Conservation (phyloP, 495 filamentous ascomycete species). For the Penicillium psychrofluorescens region DNA sequence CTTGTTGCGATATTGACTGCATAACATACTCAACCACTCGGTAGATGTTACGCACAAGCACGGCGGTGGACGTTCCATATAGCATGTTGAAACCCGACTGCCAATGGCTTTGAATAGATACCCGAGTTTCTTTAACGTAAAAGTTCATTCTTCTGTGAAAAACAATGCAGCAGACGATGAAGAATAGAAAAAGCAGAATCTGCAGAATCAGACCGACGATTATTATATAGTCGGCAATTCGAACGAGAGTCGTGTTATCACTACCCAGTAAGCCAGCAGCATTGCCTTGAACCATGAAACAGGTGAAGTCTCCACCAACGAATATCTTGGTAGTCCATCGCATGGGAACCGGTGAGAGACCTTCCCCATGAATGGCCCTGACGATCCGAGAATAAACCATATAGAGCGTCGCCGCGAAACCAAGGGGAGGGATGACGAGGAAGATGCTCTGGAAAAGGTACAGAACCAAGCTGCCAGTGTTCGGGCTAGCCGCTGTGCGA, state of each 20-base stretch:
- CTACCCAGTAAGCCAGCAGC: too few relatives aligned
- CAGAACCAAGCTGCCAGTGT: constrained; percentile 12
- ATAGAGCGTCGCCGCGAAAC: constrained; percentile 46
- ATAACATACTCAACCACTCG: constrained; percentile 51
- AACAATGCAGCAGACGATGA: too few relatives aligned
- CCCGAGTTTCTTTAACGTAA: too few relatives aligned
- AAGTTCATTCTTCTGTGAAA: too few relatives aligned
- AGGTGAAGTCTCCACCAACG: constrained; percentile 13
- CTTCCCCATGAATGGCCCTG: constrained; percentile 28
- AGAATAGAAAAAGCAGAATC: too few relatives aligned
- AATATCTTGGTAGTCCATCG: constrained; percentile 14
- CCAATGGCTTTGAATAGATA: too few relatives aligned
- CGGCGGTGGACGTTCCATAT: constrained; percentile 17
- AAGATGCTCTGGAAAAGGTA: constrained; percentile 24
- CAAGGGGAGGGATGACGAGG: constrained; percentile 21
- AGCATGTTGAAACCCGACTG: too few relatives aligned
- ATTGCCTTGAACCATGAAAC: constrained; percentile 11
- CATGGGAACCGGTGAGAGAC: constrained; percentile 3
- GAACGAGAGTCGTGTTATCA: too few relatives aligned
- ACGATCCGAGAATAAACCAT: constrained; percentile 45
- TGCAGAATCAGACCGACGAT: too few relatives aligned
- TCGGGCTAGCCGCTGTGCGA: constrained; percentile 13
- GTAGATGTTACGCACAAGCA: constrained; percentile 51
- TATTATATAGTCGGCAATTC: too few relatives aligned
- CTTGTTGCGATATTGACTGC: constrained; percentile 28